Percentiles rank a stretch among this genome's conserved stretches.
Evolutionary conservation across 495 filamentous ascomycete genomes (phyloP).

Genomic region (Aspergillus mulundensis): DNA sequence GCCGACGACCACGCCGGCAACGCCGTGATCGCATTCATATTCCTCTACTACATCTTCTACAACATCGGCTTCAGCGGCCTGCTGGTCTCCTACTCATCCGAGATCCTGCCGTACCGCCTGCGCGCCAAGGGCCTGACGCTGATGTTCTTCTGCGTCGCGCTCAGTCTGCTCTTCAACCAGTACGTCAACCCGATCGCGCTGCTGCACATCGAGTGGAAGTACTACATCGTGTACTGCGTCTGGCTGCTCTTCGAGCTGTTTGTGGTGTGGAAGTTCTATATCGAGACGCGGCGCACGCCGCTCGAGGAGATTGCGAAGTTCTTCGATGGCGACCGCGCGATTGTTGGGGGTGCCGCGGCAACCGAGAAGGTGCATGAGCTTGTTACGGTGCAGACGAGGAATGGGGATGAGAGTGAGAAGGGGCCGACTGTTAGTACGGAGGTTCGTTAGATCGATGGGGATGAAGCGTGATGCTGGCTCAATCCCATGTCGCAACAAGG

Average conservation of each 20-base stretch:
- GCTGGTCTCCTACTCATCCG: constrained; percentile 58
- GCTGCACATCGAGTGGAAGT: constrained; percentile 5
- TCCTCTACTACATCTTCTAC: constrained; percentile 55
- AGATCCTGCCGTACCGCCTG: constrained; percentile 62
- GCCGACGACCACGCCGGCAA: constrained; percentile 30
- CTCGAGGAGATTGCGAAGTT: constrained; percentile 10
- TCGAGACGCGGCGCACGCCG: constrained; percentile 5
- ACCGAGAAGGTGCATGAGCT: constrained; percentile 1
- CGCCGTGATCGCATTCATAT: constrained; percentile 55
- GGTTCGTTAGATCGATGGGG: neutral
- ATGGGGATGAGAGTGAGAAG: constrained; percentile 1
- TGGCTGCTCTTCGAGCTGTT: constrained; percentile 5
- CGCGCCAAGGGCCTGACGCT: constrained; percentile 66
- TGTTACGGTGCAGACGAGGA: neutral
- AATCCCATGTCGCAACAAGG: no score
- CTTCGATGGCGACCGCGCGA: constrained; percentile 6
- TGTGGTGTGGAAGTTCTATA: constrained; percentile 9
- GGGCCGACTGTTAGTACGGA: neutral
- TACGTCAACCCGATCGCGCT: constrained; percentile 12
- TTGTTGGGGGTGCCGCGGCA: constrained; percentile 2
- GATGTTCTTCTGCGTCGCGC: constrained; percentile 19
- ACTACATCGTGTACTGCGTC: constrained; percentile 7
- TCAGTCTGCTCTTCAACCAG: constrained; percentile 12
- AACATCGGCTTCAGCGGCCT: constrained; percentile 59
- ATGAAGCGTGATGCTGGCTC: neutral